Base-by-base conservation (phyloP, 192 early-diverging fungal species). In the Coemansia sp. region DNA sequence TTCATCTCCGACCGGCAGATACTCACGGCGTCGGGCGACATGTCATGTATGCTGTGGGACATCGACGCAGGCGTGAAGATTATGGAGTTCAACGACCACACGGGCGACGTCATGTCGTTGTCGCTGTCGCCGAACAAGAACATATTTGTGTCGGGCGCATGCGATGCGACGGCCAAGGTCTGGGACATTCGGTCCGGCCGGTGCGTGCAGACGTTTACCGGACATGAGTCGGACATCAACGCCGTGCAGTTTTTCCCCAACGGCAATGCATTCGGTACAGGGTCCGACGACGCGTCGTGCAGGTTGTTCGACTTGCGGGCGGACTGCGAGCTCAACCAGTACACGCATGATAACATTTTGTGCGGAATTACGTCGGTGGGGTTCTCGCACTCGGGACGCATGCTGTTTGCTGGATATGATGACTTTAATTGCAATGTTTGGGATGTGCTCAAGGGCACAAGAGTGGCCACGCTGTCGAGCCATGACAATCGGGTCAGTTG, bases 41-140 rank as follows among this genome's bases (percentile, higher is more conserved):
- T 97, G 95, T 92, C 89, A 60, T 97, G 95, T 80, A 98, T 99
- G 91, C 87, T 99, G 36, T 99, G 97, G 97, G 97, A 99, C 83
- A 94, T 99, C 66, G 97, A 98, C 81, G 95, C 97, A 1, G 97
- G 97, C 44, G 87, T 97, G 72, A 99, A 98, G 83, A 90, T 89
- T 37, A 87, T 92, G 71, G 95, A 98, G 76, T 99, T 98, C 68
- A 95, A 84, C 66, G 97, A 99, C 77, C 97, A 99, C 71, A 94
- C 93, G 3, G 96, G 94, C 49, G 97, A 99, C 75, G 97, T 99
- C 47, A 98, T 99, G 97, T 93, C 91, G 60, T 85, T 99, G 61
- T 96, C 95, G 21, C 79, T 98, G 67, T 86, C 88, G 26, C 92
- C 95, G 8, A 94, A 93, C 83, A 94, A 94, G 70, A 94, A 90